A percentile compares a stretch with the other conserved stretches of the same genome.
Evolutionary conservation across 495 filamentous ascomycete genomes (phyloP).

Genomic region (Lasiosphaeria ovina): DNA sequence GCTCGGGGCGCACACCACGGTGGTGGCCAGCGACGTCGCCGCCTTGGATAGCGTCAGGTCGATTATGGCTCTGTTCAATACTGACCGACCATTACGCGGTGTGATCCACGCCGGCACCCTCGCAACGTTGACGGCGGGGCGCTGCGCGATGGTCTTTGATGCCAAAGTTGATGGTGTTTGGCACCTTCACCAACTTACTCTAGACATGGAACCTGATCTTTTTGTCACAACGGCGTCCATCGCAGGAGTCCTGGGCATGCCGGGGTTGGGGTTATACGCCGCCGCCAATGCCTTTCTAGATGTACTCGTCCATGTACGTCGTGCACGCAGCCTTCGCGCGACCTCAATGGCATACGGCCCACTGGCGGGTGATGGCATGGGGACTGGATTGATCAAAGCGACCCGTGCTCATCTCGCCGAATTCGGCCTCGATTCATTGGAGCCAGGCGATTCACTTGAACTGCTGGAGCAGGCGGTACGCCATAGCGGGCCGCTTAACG

Average conservation of each 20-base stretch:
- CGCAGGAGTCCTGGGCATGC: conserved; percentile 48
- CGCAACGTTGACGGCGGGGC: conserved; percentile 37
- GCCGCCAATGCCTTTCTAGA: conserved; percentile 58
- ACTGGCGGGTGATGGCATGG: conserved; percentile 31
- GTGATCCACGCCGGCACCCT: conserved; percentile 39
- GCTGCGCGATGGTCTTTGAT: conserved; percentile 32
- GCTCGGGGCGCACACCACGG: conserved; percentile 16
- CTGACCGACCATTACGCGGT: conserved; percentile 45
- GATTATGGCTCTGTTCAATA: conserved; percentile 20
- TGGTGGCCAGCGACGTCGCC: conserved; percentile 34
- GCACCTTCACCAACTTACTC: conserved; percentile 30
- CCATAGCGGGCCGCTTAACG: neutral
- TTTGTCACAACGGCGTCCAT: conserved; percentile 48
- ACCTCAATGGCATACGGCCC: conserved; percentile 28
- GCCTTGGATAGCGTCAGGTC: conserved; percentile 15
- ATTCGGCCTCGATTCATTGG: neutral
- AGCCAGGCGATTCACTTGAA: neutral
- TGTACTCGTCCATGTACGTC: conserved; percentile 34
- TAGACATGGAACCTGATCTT: conserved; percentile 48
- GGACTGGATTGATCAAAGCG: conserved; percentile 8
- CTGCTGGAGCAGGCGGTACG: neutral
- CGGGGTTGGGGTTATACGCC: conserved; percentile 56
- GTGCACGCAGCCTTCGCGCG: conserved; percentile 17
- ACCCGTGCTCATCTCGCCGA: neutral
- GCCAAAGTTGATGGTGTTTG: conserved; percentile 45